phyloP scores from a whole-genome alignment of 768 basidiomycete species.

The Naganishia antarctica region DNA sequence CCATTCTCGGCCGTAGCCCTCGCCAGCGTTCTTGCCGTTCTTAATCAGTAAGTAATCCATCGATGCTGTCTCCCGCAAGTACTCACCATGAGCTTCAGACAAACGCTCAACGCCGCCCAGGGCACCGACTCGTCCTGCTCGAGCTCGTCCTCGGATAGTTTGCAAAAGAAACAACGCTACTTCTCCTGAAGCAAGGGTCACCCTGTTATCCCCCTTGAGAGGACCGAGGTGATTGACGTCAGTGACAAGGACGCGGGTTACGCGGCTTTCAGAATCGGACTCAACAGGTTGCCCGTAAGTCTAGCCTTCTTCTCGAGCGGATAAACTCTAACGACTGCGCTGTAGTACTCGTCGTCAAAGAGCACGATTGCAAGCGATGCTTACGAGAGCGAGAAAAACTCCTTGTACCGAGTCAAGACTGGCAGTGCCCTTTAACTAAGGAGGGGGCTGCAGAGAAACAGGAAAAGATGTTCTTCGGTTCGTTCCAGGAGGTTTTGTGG shows the following conservation, averaged over 20 bases:
- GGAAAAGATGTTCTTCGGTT: too few species aligned
- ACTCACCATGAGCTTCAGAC: too few species aligned
- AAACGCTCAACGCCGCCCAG: neutral
- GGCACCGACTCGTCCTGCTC: neutral
- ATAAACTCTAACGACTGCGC: too few species aligned
- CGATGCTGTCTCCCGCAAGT: too few species aligned
- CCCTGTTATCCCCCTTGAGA: constrained; percentile 7
- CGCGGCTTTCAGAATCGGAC: neutral
- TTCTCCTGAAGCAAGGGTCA: neutral
- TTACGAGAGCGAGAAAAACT: constrained; percentile 2
- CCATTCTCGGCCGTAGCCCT: neutral
- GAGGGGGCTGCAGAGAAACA: too few species aligned
- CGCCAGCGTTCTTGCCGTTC: constrained; percentile 1
- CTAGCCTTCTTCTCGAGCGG: neutral
- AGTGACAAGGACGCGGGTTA: constrained; percentile 16
- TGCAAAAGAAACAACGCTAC: neutral
- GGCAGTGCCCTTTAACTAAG: neutral
- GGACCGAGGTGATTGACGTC: neutral
- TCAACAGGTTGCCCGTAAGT: constrained; percentile 19
- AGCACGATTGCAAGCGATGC: neutral
- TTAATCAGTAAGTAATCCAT: constrained; percentile 3
- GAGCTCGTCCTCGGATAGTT: neutral
- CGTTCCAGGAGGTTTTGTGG: too few species aligned
- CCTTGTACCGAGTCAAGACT: neutral
- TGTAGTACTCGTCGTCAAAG: neutral